Evolutionary conservation across 225 moss, liverwort and hornwort genomes (phyloP).

Genomic region (Ulota crispa): DNA sequence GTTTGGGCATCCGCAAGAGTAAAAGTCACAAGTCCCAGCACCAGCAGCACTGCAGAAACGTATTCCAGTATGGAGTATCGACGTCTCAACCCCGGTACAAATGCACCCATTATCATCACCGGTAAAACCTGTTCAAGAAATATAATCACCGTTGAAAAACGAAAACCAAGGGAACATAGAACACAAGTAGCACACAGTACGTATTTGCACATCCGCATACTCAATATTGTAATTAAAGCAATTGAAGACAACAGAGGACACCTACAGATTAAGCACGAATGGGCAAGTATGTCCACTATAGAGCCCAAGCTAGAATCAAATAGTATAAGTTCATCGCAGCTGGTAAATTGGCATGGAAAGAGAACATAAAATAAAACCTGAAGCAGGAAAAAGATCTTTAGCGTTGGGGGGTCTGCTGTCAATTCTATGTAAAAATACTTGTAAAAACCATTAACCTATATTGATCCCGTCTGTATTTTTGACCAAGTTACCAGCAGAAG

Average conservation of each 20-base stretch:
- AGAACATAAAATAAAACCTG: neutral
- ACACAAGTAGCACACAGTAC: neutral
- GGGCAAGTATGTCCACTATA: neutral
- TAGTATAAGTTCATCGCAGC: neutral
- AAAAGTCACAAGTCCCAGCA: constrained; percentile 74
- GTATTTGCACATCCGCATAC: constrained; percentile 7
- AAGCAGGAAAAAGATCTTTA: neutral
- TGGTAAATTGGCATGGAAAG: neutral
- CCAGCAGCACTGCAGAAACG: constrained; percentile 67
- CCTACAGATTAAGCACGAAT: neutral
- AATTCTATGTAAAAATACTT: neutral
- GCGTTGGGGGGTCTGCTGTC: neutral
- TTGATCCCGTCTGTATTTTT: neutral
- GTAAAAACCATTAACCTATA: neutral
- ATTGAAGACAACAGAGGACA: neutral
- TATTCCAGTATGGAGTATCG: constrained; percentile 73
- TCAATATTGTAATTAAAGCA: neutral
- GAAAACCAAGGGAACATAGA: neutral
- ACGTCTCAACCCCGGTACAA: constrained; percentile 77
- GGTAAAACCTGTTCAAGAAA: constrained; percentile 68
- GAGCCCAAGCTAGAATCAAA: neutral
- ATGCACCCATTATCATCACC: constrained; percentile 91
- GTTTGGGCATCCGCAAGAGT: constrained; percentile 82
- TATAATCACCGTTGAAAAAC: neutral
- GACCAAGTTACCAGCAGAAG: neutral